Conservation (phyloP, 805 yeast species). For the Candida cerambycidarum region DNA sequence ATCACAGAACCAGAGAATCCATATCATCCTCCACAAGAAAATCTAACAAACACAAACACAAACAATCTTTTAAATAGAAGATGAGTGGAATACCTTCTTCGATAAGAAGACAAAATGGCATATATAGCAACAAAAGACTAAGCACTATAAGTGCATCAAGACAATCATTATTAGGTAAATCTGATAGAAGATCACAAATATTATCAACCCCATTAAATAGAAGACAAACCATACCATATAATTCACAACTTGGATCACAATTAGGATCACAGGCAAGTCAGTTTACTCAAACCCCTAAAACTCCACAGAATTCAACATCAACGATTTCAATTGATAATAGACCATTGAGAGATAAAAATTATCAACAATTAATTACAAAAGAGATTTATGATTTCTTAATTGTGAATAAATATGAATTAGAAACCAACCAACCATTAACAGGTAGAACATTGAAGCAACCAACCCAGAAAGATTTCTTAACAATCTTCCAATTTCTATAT, state of each 20-base stretch:
- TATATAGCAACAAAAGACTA: conserved; percentile 10
- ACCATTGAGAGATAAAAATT: conserved; percentile 72
- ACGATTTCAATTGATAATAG: conserved; percentile 54
- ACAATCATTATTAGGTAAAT: conserved; percentile 5
- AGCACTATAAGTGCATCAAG: conserved; percentile 15
- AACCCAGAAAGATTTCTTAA: conserved; percentile 81
- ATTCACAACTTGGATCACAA: not conserved
- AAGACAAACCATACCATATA: conserved; percentile 6
- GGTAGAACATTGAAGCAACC: conserved; percentile 68
- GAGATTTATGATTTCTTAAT: conserved; percentile 66
- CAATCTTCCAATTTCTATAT: conserved; percentile 79
- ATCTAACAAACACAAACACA: not conserved
- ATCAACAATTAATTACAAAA: conserved; percentile 63
- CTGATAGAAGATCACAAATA: conserved; percentile 13
- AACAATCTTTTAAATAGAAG: not conserved
- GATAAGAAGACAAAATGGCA: not conserved
- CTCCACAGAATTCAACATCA: conserved; percentile 3
- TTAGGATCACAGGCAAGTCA: conserved; percentile 3
- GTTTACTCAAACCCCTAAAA: conserved; percentile 4
- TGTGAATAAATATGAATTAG: conserved; percentile 67
- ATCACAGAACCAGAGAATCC: no score
- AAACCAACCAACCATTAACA: conserved; percentile 68
- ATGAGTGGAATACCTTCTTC: conserved; percentile 11
- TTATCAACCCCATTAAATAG: conserved; percentile 14
- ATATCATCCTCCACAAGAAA: no score